These are phyloP conservation scores for Gilbertella persicaria DNA, from an alignment of 371 early-diverging fungal species.

Conservation along the genomic window DNA sequence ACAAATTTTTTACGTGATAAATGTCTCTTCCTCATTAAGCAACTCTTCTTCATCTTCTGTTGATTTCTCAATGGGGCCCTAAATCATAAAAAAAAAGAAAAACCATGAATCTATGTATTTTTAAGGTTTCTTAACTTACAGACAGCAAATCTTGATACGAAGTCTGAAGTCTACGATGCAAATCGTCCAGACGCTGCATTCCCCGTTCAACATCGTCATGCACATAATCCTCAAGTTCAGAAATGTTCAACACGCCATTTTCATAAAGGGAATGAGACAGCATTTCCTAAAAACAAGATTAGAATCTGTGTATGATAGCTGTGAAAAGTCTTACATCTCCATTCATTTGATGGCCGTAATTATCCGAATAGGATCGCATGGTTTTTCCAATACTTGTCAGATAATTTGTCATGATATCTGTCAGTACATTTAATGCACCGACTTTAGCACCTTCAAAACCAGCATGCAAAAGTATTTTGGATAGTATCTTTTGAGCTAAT, in stretches of 20 bases:
- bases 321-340: constrained; percentile 74
- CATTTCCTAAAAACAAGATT: constrained; percentile 58
- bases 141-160: constrained; percentile 61
- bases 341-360: constrained; percentile 71
- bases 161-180: constrained; percentile 70
- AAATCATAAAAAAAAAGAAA: neutral
- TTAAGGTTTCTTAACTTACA: constrained; percentile 23
- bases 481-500: constrained; percentile 62
- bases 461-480: constrained; percentile 77
- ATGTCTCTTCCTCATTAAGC: constrained; percentile 61
- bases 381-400: constrained; percentile 83
- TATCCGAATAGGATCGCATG: constrained; percentile 77
- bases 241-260: constrained; percentile 71
- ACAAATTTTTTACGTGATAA: constrained; percentile 37
- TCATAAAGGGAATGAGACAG: constrained; percentile 81
- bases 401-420: constrained; percentile 78
- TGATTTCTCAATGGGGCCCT: constrained; percentile 40
- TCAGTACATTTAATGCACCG: constrained; percentile 71
- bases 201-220: constrained; percentile 76
- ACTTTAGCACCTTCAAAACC: constrained; percentile 84
- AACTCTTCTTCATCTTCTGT: constrained; percentile 47
- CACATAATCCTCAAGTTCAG: constrained; percentile 74
- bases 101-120: neutral
- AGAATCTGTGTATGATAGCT: too few relatives aligned
- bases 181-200: constrained; percentile 70